Base-by-base conservation (phyloP, 768 basidiomycete species). In the Boletus pseudopeckii region DNA sequence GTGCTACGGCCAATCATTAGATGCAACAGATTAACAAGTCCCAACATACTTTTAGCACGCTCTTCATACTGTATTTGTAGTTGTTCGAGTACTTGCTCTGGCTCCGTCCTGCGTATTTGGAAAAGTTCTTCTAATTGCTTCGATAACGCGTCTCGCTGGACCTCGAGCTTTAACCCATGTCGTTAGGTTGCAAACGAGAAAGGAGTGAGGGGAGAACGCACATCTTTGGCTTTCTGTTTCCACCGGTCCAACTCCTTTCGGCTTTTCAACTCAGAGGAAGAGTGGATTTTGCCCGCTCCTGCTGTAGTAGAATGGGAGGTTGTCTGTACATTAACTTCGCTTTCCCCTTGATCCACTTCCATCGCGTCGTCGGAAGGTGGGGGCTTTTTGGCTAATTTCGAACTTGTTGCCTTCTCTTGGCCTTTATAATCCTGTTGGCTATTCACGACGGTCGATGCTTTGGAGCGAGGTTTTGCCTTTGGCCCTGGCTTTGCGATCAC, bases 61-160 rank as follows among this genome's bases (percentile, higher is more conserved):
- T 75, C 75, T 47, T 86, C 77, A 53, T 80, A 80, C 49, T 81
- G 79, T 17, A 72, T 64, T 37, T 75, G 74, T 49, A 80, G 72
- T 14, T 80, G 74, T 52, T 75, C 72, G 45, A 84, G 63, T 14
- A 77, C 64, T 52, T 77, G 71, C 60, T 92, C 88, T 28, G 86
- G 72, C 55, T 90, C 90, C 6, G 88, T 87, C 38, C 75, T 67
- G 42, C 86, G 80, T 38, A 84, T 70, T 33, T 76, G 73, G 48
- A 80, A 75, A 7, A 82, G 65, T 54, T 88, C 82, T 39, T 89
- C 80, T 17, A 90, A 57, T 52, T 86, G 83, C 17, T 72, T 67
- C 34, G 75, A 73, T 2, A 90, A 64, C 24, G 73, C 66, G 30
- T 77, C 72, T 22, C 79, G 75, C 45, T 79, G 77, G n/a, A 62